Base-by-base conservation (phyloP, 495 filamentous ascomycete genomes). In the Pseudomonodictys pantanalensis region DNA sequence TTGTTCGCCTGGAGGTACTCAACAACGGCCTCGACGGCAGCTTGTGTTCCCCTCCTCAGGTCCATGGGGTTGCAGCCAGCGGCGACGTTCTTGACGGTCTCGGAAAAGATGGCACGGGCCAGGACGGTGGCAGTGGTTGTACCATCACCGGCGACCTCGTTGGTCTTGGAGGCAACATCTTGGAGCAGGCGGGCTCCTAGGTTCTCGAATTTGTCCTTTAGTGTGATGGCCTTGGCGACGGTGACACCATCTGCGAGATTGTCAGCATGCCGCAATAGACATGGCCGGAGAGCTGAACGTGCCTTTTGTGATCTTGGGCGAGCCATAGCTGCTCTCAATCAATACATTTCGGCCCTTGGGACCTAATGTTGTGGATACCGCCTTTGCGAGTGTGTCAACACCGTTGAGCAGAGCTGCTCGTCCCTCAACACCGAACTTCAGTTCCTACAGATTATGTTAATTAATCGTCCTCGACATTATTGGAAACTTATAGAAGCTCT, bases 21-120 rank as follows among this genome's bases (percentile, higher is more conserved):
- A 53, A 97, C 91, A 52, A 95, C 93, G 57, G 91, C 87, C 28
- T 95, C 90, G 54, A 97, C 92, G 42, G 92, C 93, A 64, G 92
- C 89, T 78, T 98, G 93, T 63, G 92, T 97, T 72, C 93, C 93
- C 66, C 93, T 84, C 71, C 93, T 85, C 64, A 98, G 85, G 74
- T 98, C 93, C 93, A 98, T 98, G 58, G 93, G 93, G 80, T 97
- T 98, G 87, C 95, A 98, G 64, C 93, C 93, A 56, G 93, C 95
- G 64, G 93, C 93, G 64, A 98, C 93, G 76, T 98, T 98, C 86
- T 97, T 97, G 71, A 97, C 93, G 43, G 92, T 97, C 83, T 97
- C 95, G 74, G 93, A 93, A 83, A 98, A 98, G 79, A 98, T 98
- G 71, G 92, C 90, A 67, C 92, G 90, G 67, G 91, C 95, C 48